Evolutionary conservation across 83 land plant species (phyloP).

Genomic region (Isoetes engelmannii): DNA sequence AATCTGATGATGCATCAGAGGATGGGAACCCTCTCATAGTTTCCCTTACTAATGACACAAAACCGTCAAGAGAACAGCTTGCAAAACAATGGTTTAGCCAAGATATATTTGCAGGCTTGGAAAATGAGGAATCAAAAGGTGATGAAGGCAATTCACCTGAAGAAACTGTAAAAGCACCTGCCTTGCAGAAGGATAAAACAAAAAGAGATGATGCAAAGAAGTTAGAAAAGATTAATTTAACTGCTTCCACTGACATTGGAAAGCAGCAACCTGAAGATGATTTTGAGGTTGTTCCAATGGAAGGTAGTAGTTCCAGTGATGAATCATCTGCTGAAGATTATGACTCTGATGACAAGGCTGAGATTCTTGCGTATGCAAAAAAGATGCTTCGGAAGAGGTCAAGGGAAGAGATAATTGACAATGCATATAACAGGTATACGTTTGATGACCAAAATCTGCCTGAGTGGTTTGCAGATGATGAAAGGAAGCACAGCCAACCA

Average conservation of each 20-base stretch:
- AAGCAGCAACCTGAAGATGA: slow-evolving; percentile 32
- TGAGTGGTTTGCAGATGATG: slow-evolving; percentile 80
- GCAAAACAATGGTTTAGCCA: slow-evolving; percentile 85
- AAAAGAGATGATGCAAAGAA: slow-evolving; percentile 13
- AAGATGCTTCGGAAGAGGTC: slow-evolving; percentile 87
- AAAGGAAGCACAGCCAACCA: slow-evolving; percentile 54
- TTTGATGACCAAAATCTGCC: slow-evolving; percentile 83
- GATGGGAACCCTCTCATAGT: slow-evolving; percentile 82
- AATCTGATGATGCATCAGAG: neutral
- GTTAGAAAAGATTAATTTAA: slow-evolving; percentile 6
- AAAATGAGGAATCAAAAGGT: slow-evolving; percentile 36
- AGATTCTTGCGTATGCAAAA: slow-evolving; percentile 85
- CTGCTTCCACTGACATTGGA: neutral
- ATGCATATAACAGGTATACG: slow-evolving; percentile 75
- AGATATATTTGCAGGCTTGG: slow-evolving; percentile 71
- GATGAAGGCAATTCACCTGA: slow-evolving; percentile 44
- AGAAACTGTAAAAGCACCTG: neutral
- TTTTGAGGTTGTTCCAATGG: slow-evolving; percentile 88
- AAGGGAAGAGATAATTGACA: slow-evolving; percentile 78
- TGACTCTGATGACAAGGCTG: slow-evolving; percentile 68
- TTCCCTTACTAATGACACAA: slow-evolving; percentile 35
- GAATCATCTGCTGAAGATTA: slow-evolving; percentile 43
- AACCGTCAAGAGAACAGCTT: slow-evolving; percentile 62
- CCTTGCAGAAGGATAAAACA: neutral
- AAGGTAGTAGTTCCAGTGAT: slow-evolving; percentile 52